phyloP scores from a whole-genome alignment of 306 rosid genomes.

The Lablab purpureus region DNA sequence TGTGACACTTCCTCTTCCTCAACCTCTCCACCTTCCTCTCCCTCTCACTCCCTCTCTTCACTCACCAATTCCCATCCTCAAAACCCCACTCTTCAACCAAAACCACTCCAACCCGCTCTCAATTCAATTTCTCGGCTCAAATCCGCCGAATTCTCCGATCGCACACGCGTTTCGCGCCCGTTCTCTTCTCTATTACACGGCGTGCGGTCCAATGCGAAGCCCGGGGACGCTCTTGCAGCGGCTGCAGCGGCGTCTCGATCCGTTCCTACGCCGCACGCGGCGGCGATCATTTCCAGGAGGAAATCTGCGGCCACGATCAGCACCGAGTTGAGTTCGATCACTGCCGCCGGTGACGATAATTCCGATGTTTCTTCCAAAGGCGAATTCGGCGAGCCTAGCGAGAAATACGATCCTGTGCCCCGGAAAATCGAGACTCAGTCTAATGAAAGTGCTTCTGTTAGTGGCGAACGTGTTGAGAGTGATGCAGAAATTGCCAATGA shows the following conservation, averaged over 20 bases:
- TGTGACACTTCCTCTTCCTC: slow-evolving; percentile 72
- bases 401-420: slow-evolving; percentile 43
- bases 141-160: slow-evolving; percentile 53
- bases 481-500: slow-evolving; percentile 48
- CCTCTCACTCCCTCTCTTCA: slow-evolving; percentile 45
- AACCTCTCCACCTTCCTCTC: slow-evolving; percentile 60
- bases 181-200: slow-evolving; percentile 74
- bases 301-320: slow-evolving; percentile 37
- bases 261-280: slow-evolving; percentile 83
- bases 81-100: slow-evolving; percentile 24
- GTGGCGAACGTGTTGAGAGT: slow-evolving; percentile 3
- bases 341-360: slow-evolving; percentile 29
- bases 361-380: slow-evolving; percentile 56
- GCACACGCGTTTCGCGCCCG: slow-evolving; percentile 58
- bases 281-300: slow-evolving; percentile 77
- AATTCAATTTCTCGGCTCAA: slow-evolving; percentile 52
- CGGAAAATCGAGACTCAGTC: slow-evolving; percentile 42
- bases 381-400: slow-evolving; percentile 47
- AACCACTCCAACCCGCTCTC: slow-evolving; percentile 44
- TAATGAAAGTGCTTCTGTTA: slow-evolving; percentile 38
- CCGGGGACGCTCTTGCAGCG: slow-evolving; percentile 94
- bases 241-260: slow-evolving; percentile 95
- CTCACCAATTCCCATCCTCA: not conserved
- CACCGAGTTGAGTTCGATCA: slow-evolving; percentile 51
- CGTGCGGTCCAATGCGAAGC: slow-evolving; percentile 79